A percentile compares a stretch with the other conserved stretches of the same genome.
phyloP scores from a whole-genome alignment of 208 protist species.

The Naegleria lovaniensis region DNA sequence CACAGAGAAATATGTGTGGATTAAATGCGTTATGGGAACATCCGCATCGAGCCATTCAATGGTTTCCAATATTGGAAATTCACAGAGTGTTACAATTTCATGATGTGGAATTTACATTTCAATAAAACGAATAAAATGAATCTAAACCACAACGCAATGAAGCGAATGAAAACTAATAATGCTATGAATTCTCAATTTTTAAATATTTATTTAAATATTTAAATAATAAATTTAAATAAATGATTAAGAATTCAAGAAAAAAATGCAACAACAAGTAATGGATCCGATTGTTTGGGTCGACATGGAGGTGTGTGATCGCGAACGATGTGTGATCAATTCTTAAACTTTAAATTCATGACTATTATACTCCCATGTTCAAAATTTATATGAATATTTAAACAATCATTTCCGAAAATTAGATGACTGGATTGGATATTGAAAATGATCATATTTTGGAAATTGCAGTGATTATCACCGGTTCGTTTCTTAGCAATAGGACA shows the following conservation, averaged over 20 bases:
- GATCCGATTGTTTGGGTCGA: conserved; percentile 47
- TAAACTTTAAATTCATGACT: too few relatives aligned
- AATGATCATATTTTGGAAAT: conserved; percentile 52
- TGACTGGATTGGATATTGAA: conserved; percentile 48
- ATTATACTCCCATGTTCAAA: too few relatives aligned
- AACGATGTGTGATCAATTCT: too few relatives aligned
- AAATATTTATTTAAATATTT: too few relatives aligned
- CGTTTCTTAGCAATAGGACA: conserved; percentile 33
- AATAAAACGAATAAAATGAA: too few relatives aligned
- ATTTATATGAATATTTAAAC: neutral
- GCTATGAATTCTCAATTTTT: too few relatives aligned
- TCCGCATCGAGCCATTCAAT: neutral
- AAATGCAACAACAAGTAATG: neutral
- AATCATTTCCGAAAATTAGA: conserved; percentile 6
- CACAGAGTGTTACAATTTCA: neutral
- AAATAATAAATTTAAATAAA: too few relatives aligned
- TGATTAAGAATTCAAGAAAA: neutral
- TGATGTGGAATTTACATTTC: too few relatives aligned
- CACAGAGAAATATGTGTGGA: neutral
- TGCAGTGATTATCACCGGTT: conserved; percentile 45
- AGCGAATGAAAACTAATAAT: too few relatives aligned
- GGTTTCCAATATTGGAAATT: neutral
- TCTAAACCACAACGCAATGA: too few relatives aligned
- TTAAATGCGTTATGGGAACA: neutral
- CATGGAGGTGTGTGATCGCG: conserved; percentile 38